A percentile compares a stretch with the other conserved stretches of the same genome.
phyloP scores from a whole-genome alignment of 495 filamentous ascomycete genomes.

The Umbilicaria muhlenbergii region DNA sequence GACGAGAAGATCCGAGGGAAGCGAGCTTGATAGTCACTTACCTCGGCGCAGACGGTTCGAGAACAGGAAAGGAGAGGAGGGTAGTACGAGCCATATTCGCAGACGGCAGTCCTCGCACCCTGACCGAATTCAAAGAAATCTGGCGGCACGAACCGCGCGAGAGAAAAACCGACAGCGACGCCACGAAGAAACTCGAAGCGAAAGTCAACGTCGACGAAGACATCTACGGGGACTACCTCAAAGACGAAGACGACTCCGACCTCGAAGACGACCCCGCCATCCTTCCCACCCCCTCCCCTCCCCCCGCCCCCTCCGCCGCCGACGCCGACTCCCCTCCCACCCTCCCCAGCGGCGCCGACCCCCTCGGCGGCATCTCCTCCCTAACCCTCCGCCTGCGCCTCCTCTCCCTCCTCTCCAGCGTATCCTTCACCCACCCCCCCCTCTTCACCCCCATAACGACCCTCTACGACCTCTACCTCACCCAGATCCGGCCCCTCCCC shows the following conservation, averaged over 20 bases:
- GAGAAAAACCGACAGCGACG: conserved; percentile 17
- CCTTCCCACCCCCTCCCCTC: neutral
- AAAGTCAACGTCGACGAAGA: conserved; percentile 43
- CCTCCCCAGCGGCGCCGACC: conserved; percentile 14
- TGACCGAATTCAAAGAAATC: conserved; percentile 42
- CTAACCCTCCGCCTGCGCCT: conserved; percentile 49
- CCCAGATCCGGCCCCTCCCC: conserved; percentile 48
- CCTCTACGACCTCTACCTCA: conserved; percentile 53
- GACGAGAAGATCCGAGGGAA: conserved; percentile 22
- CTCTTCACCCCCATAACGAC: conserved; percentile 34
- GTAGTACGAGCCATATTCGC: conserved; percentile 52
- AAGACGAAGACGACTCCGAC: conserved; percentile 25
- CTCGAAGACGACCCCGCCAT: conserved; percentile 10
- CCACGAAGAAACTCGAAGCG: conserved; percentile 24
- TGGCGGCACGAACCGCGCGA: conserved; percentile 43
- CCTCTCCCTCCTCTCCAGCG: conserved; percentile 35
- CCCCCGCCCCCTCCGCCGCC: conserved; percentile 6
- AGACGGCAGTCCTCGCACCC: conserved; percentile 29
- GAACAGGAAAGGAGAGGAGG: conserved; percentile 28
- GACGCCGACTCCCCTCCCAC: no score
- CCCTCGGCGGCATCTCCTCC: conserved; percentile 38
- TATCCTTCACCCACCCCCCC: conserved; percentile 25
- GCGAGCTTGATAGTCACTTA: conserved; percentile 43
- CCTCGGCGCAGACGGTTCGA: conserved; percentile 21
- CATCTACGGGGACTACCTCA: conserved; percentile 40